Conservation (phyloP, 257 asterid species). For the Linderniella brevidens region DNA sequence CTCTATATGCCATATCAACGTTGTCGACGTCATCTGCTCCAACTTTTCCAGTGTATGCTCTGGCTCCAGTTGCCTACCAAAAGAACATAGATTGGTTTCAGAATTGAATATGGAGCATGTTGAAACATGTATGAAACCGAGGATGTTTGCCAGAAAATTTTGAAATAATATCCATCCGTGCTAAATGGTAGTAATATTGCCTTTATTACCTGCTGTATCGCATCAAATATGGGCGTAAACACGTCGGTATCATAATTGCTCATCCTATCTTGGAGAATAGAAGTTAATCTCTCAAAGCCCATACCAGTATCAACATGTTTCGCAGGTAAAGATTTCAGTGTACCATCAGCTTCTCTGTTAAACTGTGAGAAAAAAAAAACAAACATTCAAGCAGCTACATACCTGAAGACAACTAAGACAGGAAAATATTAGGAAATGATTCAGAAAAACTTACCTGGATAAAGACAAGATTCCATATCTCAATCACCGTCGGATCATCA, state of each 20-base stretch:
- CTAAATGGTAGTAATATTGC: not conserved
- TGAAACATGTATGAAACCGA: no score
- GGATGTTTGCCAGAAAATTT: no score
- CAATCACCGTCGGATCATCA: constrained; percentile 95
- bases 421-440: constrained; percentile 5
- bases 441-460: constrained; percentile 50
- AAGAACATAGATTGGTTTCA: not conserved
- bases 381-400: not conserved
- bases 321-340: constrained; percentile 79
- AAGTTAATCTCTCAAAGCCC: constrained; percentile 97
- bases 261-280: constrained; percentile 90
- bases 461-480: constrained; percentile 97
- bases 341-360: constrained; percentile 78
- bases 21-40: constrained; percentile 77
- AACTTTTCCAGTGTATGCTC: constrained; percentile 72
- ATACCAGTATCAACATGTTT: constrained; percentile 95
- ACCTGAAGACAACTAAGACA: constrained; percentile 3
- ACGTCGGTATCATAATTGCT: constrained; percentile 96
- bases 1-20: constrained; percentile 95
- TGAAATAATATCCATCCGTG: not conserved
- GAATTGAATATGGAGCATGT: no score
- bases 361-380: constrained; percentile 29
- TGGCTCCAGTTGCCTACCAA: constrained; percentile 64
- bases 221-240: constrained; percentile 70
- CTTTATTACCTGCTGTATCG: constrained; percentile 58